These are phyloP conservation scores for Boletus reticuloceps DNA, from an alignment of 768 basidiomycete species.

Conservation along the genomic window DNA sequence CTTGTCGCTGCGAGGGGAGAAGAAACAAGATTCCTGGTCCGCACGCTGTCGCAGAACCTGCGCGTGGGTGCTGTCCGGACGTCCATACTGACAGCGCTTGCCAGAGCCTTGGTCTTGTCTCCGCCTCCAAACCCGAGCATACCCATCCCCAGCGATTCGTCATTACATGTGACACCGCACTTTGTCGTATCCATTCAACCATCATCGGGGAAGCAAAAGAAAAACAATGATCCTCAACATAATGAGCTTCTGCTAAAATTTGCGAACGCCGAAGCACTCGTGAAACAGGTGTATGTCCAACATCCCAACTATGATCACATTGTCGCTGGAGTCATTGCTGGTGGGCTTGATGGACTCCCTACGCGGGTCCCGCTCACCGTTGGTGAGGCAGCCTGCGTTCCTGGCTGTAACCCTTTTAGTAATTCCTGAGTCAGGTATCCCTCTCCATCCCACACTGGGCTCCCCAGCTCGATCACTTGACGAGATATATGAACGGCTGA, in stretches of 20 bases:
- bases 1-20: conserved; percentile 85
- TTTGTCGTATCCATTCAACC: conserved; percentile 19
- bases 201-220: conserved; percentile 28
- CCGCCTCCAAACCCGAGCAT: conserved; percentile 32
- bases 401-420: conserved; percentile 7
- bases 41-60: conserved; percentile 70
- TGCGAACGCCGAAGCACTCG: conserved; percentile 54
- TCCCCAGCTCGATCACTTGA: conserved; percentile 81
- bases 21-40: conserved; percentile 80
- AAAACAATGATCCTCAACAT: conserved; percentile 26
- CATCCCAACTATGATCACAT: conserved; percentile 80
- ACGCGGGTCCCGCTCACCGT: conserved; percentile 64
- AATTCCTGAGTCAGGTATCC: conserved; percentile 54
- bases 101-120: conserved; percentile 71
- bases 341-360: conserved; percentile 58
- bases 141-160: conserved; percentile 20
- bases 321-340: conserved; percentile 53
- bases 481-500: conserved; percentile 76
- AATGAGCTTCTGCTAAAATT: conserved; percentile 44
- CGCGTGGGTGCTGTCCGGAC: conserved; percentile 88
- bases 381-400: conserved; percentile 44
- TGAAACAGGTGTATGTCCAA: conserved; percentile 72
- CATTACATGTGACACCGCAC: conserved; percentile 26
- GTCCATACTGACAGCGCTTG: conserved; percentile 76
- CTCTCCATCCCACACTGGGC: conserved; percentile 83